Conservation (phyloP, 2,329 filamentous ascomycete genomes). For the Emergomyces pasteurianus region DNA sequence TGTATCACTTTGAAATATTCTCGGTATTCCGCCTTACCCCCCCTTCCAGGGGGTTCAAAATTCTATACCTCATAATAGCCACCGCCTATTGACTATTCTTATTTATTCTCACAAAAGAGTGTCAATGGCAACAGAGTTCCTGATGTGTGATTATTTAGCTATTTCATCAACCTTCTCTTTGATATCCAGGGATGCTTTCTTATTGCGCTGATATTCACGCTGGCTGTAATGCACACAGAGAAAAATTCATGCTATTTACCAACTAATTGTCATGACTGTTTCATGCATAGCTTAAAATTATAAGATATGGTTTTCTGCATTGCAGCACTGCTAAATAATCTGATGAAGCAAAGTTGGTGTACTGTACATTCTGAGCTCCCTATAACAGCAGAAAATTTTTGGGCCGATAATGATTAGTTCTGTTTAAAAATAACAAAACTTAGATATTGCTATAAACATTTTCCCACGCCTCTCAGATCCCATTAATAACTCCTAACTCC, state of each 20-base stretch:
- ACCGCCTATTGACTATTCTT: constrained; percentile 56
- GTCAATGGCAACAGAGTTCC: constrained; percentile 37
- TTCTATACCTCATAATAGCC: constrained; percentile 27
- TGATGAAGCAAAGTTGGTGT: too few relatives aligned
- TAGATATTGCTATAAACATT: neutral
- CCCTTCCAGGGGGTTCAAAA: constrained; percentile 36
- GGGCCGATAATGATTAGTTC: neutral
- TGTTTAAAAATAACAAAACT: neutral
- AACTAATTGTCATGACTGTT: too few relatives aligned
- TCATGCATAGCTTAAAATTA: too few relatives aligned
- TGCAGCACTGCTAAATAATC: too few relatives aligned
- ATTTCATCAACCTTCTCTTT: constrained; percentile 71
- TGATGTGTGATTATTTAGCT: constrained; percentile 55
- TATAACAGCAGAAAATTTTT: too few relatives aligned
- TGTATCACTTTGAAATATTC: constrained; percentile 64
- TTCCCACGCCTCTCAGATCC: neutral
- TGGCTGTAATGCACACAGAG: too few relatives aligned
- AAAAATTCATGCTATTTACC: too few relatives aligned
- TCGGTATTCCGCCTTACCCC: constrained; percentile 67
- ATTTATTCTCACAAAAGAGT: constrained; percentile 56
- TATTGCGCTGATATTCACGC: too few relatives aligned
- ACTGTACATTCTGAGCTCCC: too few relatives aligned
- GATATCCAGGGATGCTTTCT: constrained; percentile 77
- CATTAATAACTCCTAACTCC: neutral
- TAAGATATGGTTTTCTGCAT: too few relatives aligned